These are phyloP conservation scores for Lasiodiplodia theobromae DNA, from an alignment of 2,329 filamentous ascomycete genomes.

Conservation along the genomic window DNA sequence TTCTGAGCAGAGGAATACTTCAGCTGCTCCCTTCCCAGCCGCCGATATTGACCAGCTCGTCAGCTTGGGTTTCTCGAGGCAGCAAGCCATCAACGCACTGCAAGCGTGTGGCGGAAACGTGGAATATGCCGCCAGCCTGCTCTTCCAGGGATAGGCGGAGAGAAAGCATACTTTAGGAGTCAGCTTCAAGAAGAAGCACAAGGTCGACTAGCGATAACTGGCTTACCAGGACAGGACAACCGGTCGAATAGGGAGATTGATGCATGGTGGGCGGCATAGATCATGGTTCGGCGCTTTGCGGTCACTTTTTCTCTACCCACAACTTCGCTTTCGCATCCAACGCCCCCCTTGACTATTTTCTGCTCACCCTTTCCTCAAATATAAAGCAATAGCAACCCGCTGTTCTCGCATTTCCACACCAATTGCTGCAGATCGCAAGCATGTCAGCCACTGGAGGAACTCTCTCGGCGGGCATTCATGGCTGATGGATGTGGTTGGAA, in stretches of 20 bases:
- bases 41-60: constrained; percentile 78
- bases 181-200: neutral
- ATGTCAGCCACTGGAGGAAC: neutral
- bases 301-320: constrained; percentile 16
- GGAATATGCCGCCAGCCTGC: constrained; percentile 82
- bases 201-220: neutral
- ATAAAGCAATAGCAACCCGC: constrained; percentile 4
- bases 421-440: neutral
- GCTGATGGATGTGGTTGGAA: constrained; percentile 5
- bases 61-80: constrained; percentile 76
- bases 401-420: neutral
- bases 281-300: constrained; percentile 29
- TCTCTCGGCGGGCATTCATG: neutral
- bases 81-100: constrained; percentile 80
- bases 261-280: constrained; percentile 30
- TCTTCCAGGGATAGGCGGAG: constrained; percentile 57
- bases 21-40: constrained; percentile 55
- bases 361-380: neutral
- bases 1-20: constrained; percentile 34
- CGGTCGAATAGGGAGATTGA: constrained; percentile 18
- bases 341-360: constrained; percentile 14
- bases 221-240: neutral
- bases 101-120: constrained; percentile 85
- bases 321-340: constrained; percentile 12
- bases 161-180: constrained; percentile 48